Conservation (phyloP, 805 yeast genomes). For the Candida krabiensis region DNA sequence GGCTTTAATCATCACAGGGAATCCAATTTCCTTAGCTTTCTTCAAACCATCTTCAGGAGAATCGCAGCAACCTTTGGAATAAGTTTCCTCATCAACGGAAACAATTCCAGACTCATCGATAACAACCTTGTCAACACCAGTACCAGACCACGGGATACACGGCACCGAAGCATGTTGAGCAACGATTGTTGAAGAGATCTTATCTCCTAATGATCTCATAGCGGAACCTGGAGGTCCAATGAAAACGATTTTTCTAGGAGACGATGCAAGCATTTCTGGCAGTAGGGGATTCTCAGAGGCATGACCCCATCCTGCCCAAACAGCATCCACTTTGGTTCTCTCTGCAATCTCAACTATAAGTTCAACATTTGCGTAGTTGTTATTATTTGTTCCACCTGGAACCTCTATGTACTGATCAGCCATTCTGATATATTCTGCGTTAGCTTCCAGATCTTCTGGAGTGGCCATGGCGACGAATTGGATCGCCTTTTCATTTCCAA, state of each 20-base stretch:
- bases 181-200: conserved; percentile 95
- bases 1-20: conserved; percentile 98
- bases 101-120: conserved; percentile 79
- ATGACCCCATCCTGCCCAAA: conserved; percentile 99
- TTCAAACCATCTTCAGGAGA: conserved; percentile 86
- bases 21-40: conserved; percentile 86
- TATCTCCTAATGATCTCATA: conserved; percentile 99
- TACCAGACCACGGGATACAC: conserved; percentile 99
- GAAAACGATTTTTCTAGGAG: conserved; percentile 85
- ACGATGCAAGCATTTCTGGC: conserved; percentile 93
- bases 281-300: conserved; percentile 97
- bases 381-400: conserved; percentile 99
- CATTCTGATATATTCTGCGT: conserved; percentile 97
- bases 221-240: conserved; percentile 99
- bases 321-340: conserved; percentile 95
- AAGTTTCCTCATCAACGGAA: conserved; percentile 81
- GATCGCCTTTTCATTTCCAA: conserved; percentile 91
- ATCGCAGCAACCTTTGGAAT: conserved; percentile 83
- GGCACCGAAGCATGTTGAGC: conserved; percentile 99
- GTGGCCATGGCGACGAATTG: conserved; percentile 98
- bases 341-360: conserved; percentile 96
- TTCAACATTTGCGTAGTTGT: conserved; percentile 97
- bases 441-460: conserved; percentile 97
- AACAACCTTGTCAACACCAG: conserved; percentile 84
- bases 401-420: conserved; percentile 98